A percentile compares a stretch with the other conserved stretches of the same genome.
These are phyloP conservation scores for Cryptococcus sp. DNA, from an alignment of 1,284 basidiomycete species.

Conservation along the genomic window DNA sequence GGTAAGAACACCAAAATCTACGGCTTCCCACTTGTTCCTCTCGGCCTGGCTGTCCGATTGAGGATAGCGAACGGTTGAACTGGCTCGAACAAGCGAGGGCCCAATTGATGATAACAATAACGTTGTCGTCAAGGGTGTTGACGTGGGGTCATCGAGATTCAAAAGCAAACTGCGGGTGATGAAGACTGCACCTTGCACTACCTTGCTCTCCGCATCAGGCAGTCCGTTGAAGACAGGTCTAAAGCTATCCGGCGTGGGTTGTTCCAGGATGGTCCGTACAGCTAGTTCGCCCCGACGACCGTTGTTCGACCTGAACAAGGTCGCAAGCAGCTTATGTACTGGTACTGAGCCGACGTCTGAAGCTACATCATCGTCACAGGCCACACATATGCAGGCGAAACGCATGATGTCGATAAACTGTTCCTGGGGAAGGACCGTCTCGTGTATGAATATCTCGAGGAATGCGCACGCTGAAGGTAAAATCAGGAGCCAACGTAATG, in stretches of 20 bases:
- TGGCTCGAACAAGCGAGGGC: conserved; percentile 38
- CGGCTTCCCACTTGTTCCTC: conserved; percentile 35
- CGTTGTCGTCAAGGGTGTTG: conserved; percentile 12
- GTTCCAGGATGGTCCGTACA: conserved; percentile 39
- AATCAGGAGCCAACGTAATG: conserved; percentile 31
- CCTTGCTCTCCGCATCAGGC: conserved; percentile 34
- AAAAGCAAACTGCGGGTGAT: conserved; percentile 30
- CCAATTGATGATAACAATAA: conserved; percentile 37
- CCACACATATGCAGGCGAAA: conserved; percentile 37
- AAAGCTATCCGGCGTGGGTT: conserved; percentile 18
- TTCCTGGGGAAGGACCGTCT: conserved; percentile 35
- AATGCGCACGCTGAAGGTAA: conserved; percentile 33
- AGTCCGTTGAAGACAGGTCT: conserved; percentile 22
- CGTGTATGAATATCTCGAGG: conserved; percentile 33
- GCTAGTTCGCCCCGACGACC: conserved; percentile 42
- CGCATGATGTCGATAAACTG: conserved; percentile 39
- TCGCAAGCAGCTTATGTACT: conserved; percentile 31
- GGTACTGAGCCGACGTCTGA: conserved; percentile 25
- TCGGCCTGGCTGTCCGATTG: conserved; percentile 25
- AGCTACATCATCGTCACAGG: conserved; percentile 31
- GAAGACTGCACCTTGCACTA: conserved; percentile 43
- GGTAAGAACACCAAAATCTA: conserved; percentile 46
- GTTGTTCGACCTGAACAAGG: conserved; percentile 36
- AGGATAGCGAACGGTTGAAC: conserved; percentile 34
- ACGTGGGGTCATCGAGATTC: conserved; percentile 25